Conservation (phyloP, 2,329 filamentous ascomycete genomes). For the Phialophora tarda region DNA sequence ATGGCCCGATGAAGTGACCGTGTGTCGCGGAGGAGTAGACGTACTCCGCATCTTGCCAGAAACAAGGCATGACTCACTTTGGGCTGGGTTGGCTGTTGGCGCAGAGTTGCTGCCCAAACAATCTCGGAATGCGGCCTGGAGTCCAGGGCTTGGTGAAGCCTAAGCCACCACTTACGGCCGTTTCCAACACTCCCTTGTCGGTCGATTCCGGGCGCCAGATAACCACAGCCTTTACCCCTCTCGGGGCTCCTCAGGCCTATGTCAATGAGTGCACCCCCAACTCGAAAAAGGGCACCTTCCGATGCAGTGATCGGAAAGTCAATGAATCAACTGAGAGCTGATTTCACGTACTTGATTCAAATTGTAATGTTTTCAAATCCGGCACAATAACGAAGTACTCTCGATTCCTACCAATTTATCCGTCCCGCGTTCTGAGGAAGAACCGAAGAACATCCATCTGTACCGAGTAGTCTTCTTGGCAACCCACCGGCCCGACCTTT, state of each 20-base stretch:
- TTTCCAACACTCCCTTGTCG: slow-evolving; percentile 16
- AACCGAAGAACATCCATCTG: neutral
- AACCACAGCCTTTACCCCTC: slow-evolving; percentile 1
- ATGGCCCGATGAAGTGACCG: neutral
- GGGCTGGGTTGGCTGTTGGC: neutral
- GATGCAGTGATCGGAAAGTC: neutral
- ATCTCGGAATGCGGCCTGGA: neutral
- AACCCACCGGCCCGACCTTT: neutral
- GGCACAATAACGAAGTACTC: neutral
- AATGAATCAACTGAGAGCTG: neutral
- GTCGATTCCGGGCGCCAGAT: slow-evolving; percentile 30
- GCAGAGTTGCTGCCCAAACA: slow-evolving; percentile 27
- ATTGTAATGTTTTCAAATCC: neutral
- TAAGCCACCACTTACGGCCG: slow-evolving; percentile 13
- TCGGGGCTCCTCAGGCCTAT: neutral
- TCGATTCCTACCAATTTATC: neutral
- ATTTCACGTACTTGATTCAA: neutral
- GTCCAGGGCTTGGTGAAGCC: neutral
- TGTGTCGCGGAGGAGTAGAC: too few species aligned
- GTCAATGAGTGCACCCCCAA: neutral
- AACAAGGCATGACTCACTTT: slow-evolving; percentile 4
- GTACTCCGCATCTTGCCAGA: neutral
- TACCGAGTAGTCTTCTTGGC: neutral
- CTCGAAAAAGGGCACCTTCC: neutral
- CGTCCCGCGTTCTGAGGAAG: neutral